phyloP scores from a whole-genome alignment of 805 yeast genomes.

The Lipomyces chichibuensis region DNA sequence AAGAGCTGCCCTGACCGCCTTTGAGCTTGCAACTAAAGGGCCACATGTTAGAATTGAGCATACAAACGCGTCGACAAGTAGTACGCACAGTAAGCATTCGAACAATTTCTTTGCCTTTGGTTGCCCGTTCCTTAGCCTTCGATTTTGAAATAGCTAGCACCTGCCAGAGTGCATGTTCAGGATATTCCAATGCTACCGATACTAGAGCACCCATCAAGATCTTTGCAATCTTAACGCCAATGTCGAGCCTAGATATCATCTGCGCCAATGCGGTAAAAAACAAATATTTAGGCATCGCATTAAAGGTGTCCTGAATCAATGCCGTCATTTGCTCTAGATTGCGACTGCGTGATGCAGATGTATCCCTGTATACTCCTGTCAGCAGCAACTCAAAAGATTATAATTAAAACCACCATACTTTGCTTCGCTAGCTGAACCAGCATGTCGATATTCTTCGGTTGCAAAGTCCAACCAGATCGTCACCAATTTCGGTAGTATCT shows the following conservation, averaged over 20 bases:
- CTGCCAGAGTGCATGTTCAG: conserved; percentile 85
- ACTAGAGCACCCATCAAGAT: conserved; percentile 52
- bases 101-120: conserved; percentile 53
- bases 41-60: background rate
- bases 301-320: conserved; percentile 46
- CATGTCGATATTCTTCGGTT: conserved; percentile 12
- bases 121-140: conserved; percentile 50
- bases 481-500: conserved; percentile 78
- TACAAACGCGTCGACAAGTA: background rate
- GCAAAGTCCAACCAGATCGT: conserved; percentile 86
- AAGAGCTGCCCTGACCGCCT: background rate
- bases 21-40: background rate
- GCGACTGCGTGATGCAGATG: conserved; percentile 26
- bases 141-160: conserved; percentile 73
- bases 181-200: conserved; percentile 62
- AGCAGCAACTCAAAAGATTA: background rate
- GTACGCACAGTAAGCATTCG: conserved; percentile 8
- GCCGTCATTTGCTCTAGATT: conserved; percentile 27
- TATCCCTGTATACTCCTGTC: conserved; percentile 4
- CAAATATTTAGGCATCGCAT: conserved; percentile 54
- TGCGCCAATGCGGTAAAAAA: conserved; percentile 91
- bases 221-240: conserved; percentile 58
- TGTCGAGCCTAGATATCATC: conserved; percentile 71
- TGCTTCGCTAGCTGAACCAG: conserved; percentile 6
- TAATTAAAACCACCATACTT: background rate